phyloP scores from a whole-genome alignment of 164 flowering plant genomes.

The Umbilicus rupestris region DNA sequence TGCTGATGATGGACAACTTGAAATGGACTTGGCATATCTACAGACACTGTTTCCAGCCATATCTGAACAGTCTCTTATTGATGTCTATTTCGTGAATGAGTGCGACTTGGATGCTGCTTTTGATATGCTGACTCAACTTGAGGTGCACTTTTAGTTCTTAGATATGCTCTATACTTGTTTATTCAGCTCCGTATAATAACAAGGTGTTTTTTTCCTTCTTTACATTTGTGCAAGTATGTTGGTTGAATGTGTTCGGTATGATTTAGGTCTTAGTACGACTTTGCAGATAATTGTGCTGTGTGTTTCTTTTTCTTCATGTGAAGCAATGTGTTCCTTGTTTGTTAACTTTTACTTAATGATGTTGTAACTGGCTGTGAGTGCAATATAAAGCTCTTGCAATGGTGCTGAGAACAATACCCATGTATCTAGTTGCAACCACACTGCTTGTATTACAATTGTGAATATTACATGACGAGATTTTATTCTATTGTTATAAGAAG shows the following conservation, averaged over 20 bases:
- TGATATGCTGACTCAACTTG: slow-evolving; percentile 62
- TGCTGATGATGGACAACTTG: slow-evolving; percentile 29
- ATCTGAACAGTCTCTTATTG: slow-evolving; percentile 50
- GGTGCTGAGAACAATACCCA: neutral
- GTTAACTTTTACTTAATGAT: neutral
- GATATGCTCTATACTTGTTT: neutral
- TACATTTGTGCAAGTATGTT: neutral
- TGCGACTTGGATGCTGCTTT: slow-evolving; percentile 56
- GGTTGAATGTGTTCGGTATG: neutral
- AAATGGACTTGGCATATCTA: slow-evolving; percentile 53
- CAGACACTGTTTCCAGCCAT: slow-evolving; percentile 41
- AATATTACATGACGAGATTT: too few relatives aligned
- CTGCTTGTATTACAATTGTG: neutral
- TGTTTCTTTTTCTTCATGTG: neutral
- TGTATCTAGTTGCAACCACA: neutral
- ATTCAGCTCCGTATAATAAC: neutral
- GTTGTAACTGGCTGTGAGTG: neutral
- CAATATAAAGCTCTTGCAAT: neutral
- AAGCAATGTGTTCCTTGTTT: neutral
- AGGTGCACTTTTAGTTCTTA: slow-evolving; percentile 20
- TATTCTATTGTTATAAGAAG: too few relatives aligned
- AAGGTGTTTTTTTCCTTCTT: neutral
- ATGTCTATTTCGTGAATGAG: slow-evolving; percentile 37
- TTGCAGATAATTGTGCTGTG: neutral
- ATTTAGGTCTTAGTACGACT: neutral